A percentile compares a stretch with the other conserved stretches of the same genome.
Conservation (phyloP, 2,329 filamentous ascomycete genomes). For the Hypomyces rosellus region DNA sequence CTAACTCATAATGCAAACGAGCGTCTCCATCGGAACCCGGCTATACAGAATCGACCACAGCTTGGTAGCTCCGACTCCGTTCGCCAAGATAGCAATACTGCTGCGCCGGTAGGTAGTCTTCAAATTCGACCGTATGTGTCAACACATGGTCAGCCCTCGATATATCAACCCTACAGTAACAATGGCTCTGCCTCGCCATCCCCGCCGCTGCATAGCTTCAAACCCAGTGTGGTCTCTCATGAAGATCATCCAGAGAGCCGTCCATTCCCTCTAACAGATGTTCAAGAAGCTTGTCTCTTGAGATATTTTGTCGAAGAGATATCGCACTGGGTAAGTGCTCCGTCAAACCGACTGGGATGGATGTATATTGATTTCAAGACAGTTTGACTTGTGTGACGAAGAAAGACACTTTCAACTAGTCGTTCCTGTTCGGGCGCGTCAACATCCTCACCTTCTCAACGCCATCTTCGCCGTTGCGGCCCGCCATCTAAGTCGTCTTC, state of each 20-base stretch:
- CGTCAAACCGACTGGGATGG: background rate
- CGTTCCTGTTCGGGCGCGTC: constrained; percentile 28
- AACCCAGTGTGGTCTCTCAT: constrained; percentile 1
- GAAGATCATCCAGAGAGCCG: constrained; percentile 4
- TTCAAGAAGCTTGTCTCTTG: constrained; percentile 33
- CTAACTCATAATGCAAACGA: too few species aligned
- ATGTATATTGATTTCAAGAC: constrained; percentile 6
- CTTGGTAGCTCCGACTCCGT: background rate
- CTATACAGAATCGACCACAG: background rate
- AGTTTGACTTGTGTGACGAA: constrained; percentile 37
- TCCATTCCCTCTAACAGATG: constrained; percentile 26
- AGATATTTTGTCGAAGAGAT: constrained; percentile 35
- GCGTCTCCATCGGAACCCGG: background rate
- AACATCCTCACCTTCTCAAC: constrained; percentile 32
- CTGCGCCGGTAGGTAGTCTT: background rate
- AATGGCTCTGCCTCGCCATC: constrained; percentile 1
- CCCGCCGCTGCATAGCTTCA: constrained; percentile 1
- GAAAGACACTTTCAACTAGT: constrained; percentile 34
- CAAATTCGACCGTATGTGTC: constrained; percentile 1
- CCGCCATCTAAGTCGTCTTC: constrained; percentile 32
- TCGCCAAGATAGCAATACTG: background rate
- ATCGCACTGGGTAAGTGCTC: constrained; percentile 30
- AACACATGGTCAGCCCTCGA: background rate
- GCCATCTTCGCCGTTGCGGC: constrained; percentile 36
- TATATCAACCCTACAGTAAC: background rate